Evolutionary conservation across 805 yeast species (phyloP).

Genomic region (Sugiyamaella chiloensis): DNA sequence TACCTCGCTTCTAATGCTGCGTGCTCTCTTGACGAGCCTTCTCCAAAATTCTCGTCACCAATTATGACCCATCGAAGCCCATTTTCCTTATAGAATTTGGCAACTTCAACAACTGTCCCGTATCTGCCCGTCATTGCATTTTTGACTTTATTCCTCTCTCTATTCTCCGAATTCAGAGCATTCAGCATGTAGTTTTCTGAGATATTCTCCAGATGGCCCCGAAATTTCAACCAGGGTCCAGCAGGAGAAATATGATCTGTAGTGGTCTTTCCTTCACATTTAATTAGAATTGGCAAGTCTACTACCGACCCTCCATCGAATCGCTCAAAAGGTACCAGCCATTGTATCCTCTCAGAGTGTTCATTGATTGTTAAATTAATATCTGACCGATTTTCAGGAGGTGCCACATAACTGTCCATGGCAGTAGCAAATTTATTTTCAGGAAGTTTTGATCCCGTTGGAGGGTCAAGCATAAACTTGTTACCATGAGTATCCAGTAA

Average conservation of each 20-base stretch:
- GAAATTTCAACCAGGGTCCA: conserved; percentile 99
- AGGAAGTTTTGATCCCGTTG: conserved; percentile 89
- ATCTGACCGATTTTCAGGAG: conserved; percentile 78
- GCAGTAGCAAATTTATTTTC: conserved; percentile 85
- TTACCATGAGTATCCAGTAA: conserved; percentile 85
- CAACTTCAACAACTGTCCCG: conserved; percentile 96
- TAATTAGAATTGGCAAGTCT: conserved; percentile 88
- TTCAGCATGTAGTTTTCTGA: conserved; percentile 99
- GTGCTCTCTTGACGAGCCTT: conserved; percentile 99
- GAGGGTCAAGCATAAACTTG: conserved; percentile 83
- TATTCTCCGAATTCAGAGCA: conserved; percentile 95
- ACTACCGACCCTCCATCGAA: conserved; percentile 96
- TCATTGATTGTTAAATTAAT: conserved; percentile 79
- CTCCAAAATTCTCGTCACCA: conserved; percentile 99
- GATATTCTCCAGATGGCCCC: conserved; percentile 98
- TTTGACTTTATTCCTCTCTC: conserved; percentile 85
- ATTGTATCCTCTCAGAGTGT: conserved; percentile 92
- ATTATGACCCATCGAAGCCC: conserved; percentile 23
- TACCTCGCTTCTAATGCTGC: conserved; percentile 99
- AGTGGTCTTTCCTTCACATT: conserved; percentile 96
- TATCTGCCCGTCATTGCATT: conserved; percentile 88
- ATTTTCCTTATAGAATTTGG: conserved; percentile 40
- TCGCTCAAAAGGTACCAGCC: conserved; percentile 85
- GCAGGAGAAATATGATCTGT: conserved; percentile 99
- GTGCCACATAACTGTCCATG: conserved; percentile 93